phyloP scores from a whole-genome alignment of 2,329 filamentous ascomycete genomes.

The Pyrenophora graminea region DNA sequence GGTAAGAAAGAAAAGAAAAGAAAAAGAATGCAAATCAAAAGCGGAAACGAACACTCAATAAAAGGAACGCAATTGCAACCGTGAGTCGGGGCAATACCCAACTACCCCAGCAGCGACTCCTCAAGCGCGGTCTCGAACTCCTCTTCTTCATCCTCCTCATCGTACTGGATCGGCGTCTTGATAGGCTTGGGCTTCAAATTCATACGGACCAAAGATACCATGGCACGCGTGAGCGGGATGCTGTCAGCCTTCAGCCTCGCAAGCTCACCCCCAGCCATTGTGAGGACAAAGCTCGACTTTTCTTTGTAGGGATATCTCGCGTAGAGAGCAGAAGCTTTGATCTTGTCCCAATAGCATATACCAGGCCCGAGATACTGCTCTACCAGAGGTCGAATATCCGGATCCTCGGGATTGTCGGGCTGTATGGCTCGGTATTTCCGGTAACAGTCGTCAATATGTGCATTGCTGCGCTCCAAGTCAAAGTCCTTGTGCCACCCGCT shows the following conservation, averaged over 20 bases:
- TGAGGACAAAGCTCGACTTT: slow-evolving; percentile 40
- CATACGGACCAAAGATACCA: slow-evolving; percentile 29
- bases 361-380: slow-evolving; percentile 16
- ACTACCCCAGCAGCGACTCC: background rate
- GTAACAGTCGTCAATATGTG: slow-evolving; percentile 25
- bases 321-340: slow-evolving; percentile 53
- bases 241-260: slow-evolving; percentile 42
- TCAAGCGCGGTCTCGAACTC: slow-evolving; percentile 20
- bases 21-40: too few species aligned
- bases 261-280: slow-evolving; percentile 49
- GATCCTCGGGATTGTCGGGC: slow-evolving; percentile 18
- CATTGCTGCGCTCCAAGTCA: slow-evolving; percentile 15
- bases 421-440: slow-evolving; percentile 23
- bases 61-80: too few species aligned
- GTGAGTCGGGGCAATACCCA: too few species aligned
- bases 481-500: background rate
- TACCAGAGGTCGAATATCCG: slow-evolving; percentile 18
- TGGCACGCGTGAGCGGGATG: slow-evolving; percentile 7
- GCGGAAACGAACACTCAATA: too few species aligned
- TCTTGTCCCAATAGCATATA: slow-evolving; percentile 47
- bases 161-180: slow-evolving; percentile 20
- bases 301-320: slow-evolving; percentile 22
- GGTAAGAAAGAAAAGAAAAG: too few species aligned
- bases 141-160: slow-evolving; percentile 22
- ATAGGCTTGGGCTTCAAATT: slow-evolving; percentile 41